phyloP scores from a whole-genome alignment of 352 stramenopile species.

The Globisporangium radiosum region DNA sequence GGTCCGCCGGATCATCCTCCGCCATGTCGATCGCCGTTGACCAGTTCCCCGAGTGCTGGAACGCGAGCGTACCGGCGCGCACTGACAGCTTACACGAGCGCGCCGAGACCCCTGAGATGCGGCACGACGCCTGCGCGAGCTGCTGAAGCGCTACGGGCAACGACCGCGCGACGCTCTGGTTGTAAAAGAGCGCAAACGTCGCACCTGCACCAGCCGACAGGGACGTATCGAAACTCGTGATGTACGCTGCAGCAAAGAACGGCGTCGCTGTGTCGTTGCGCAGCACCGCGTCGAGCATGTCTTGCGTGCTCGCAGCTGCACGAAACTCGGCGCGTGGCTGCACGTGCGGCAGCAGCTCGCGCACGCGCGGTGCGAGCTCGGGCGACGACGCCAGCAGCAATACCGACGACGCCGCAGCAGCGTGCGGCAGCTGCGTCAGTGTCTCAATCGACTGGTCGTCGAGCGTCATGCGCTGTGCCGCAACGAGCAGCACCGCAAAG shows the following conservation, averaged over 20 bases:
- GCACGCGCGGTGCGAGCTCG: conserved; percentile 16
- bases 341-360: conserved; percentile 26
- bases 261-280: conserved; percentile 25
- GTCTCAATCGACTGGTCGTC: conserved; percentile 31
- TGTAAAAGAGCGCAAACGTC: conserved; percentile 59
- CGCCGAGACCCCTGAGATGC: not conserved
- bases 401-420: conserved; percentile 30
- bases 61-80: conserved; percentile 43
- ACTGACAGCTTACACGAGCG: conserved; percentile 34
- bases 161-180: conserved; percentile 48
- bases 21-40: not conserved
- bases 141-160: conserved; percentile 56
- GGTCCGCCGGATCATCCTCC: not conserved
- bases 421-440: conserved; percentile 36
- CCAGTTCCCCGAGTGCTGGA: not conserved
- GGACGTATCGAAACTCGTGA: conserved; percentile 17
- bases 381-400: conserved; percentile 32
- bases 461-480: conserved; percentile 29
- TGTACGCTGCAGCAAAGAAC: conserved; percentile 53
- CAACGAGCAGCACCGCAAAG: conserved; percentile 69
- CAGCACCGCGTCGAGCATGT: conserved; percentile 38
- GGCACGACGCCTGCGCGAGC: conserved; percentile 58
- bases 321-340: conserved; percentile 12
- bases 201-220: conserved; percentile 3
- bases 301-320: conserved; percentile 11